Percentiles rank a stretch among this genome's conserved stretches.
Conservation (phyloP, 371 early-diverging fungal species). For the Parasitella parasitica region DNA sequence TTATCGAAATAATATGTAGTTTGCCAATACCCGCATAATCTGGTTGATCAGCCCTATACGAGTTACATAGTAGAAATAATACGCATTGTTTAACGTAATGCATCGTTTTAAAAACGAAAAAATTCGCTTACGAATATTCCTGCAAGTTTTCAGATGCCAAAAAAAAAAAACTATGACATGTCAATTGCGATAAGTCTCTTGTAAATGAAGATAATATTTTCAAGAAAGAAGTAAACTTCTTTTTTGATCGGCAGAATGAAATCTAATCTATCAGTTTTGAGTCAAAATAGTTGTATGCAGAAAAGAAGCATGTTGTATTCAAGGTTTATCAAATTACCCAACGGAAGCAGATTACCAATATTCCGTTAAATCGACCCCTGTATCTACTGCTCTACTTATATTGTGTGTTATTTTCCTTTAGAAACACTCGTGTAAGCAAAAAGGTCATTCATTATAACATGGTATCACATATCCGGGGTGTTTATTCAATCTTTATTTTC, state of each 20-base stretch:
- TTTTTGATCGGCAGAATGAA: conserved; percentile 68
- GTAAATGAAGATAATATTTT: conserved; percentile 75
- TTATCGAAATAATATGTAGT: not conserved
- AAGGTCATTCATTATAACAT: too few relatives aligned
- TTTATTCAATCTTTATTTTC: too few relatives aligned
- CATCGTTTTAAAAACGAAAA: too few relatives aligned
- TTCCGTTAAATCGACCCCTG: too few relatives aligned
- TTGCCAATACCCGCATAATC: conserved; percentile 27
- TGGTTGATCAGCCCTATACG: conserved; percentile 53
- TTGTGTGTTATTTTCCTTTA: too few relatives aligned
- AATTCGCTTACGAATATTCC: conserved; percentile 70
- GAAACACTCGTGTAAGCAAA: too few relatives aligned
- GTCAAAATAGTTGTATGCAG: not conserved
- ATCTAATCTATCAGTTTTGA: conserved; percentile 21
- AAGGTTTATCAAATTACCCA: not conserved
- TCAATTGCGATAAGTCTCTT: conserved; percentile 76
- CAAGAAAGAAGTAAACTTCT: conserved; percentile 69
- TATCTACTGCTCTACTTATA: too few relatives aligned
- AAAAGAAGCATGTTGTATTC: not conserved
- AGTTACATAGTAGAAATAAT: not conserved
- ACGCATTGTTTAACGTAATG: not conserved
- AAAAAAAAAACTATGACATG: conserved; percentile 76
- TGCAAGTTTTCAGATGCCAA: conserved; percentile 72
- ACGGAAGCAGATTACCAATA: too few relatives aligned
- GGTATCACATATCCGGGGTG: too few relatives aligned